Base-by-base conservation (phyloP, 176 grass and related monocot species). In the Guadua angustifolia region DNA sequence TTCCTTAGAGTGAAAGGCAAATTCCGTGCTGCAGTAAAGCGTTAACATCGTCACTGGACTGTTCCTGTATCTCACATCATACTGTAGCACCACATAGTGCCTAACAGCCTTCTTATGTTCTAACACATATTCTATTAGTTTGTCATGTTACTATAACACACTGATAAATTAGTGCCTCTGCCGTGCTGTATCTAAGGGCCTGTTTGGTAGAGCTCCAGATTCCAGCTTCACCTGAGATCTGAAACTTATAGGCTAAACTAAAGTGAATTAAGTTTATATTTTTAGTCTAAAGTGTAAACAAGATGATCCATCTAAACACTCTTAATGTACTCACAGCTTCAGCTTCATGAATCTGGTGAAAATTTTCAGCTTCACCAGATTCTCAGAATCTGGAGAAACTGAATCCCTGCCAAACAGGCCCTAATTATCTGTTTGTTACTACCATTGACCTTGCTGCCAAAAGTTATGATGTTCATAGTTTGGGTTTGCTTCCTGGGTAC, bases 1-100 rank as follows among this genome's bases (percentile, higher is more conserved):
- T 85, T 68, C 43, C 82, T 77, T 89, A 18, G 77, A 85, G 63
- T 85, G 63, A 77, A 89, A 81, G 83, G 43, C 71, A 89, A 72
- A 64, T 80, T 60, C 70, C 3, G 13, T 81, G 50, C 73, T 81
- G 32, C 32, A 44, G 60, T 62, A 32, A 43, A 43, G 15, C 76
- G 7, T 81, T 69, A 79, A 58, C 21, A 74, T 40, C 82, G 85
- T 69, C 69, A 47, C 40, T 80, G 51, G 51, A 45, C 51, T 68
- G 61, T 69, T 68, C 40, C 61, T 69, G 62, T 75, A 40, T 51
- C 44, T 61, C 71, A 63, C 43, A 83, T 71, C 57, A 44, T 76
- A 33, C 71, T 70, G 44, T 53, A 42, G 33, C 22, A 17, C 36
- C 18, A 67, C 1, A 16, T 67, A 74, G 38, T 81, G 47, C 60